These are phyloP conservation scores for Rhodotorula diobovata DNA, from an alignment of 768 basidiomycete genomes.

Conservation along the genomic window DNA sequence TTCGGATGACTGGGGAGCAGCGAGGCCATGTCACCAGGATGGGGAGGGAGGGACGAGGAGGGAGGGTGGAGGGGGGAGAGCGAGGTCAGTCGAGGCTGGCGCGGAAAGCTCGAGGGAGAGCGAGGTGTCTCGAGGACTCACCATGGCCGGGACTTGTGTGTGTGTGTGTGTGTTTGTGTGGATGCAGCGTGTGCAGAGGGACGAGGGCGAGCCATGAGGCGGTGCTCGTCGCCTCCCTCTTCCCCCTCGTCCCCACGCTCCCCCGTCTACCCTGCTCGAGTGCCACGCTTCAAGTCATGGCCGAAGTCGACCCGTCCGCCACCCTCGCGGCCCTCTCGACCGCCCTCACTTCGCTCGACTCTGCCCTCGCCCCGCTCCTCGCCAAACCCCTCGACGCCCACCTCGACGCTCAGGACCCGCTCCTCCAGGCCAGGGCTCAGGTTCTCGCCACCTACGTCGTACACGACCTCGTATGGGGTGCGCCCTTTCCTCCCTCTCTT, in stretches of 20 bases:
- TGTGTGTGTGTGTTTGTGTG: no score
- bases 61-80: not conserved
- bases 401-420: constrained; percentile 59
- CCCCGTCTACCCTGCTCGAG: not conserved
- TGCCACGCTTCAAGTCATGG: not conserved
- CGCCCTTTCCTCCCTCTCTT: constrained; percentile 38
- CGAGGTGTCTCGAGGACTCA: not conserved
- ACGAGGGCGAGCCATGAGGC: not conserved
- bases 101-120: not conserved
- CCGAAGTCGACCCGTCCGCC: constrained; percentile 8
- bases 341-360: constrained; percentile 53
- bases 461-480: constrained; percentile 81
- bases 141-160: not conserved
- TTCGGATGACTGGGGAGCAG: constrained; percentile 54
- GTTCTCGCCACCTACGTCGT: constrained; percentile 72
- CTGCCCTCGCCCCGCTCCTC: constrained; percentile 62
- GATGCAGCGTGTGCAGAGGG: no score
- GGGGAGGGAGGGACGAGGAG: not conserved
- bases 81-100: not conserved
- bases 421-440: constrained; percentile 78
- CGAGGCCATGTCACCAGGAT: not conserved
- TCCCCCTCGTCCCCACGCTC: not conserved
- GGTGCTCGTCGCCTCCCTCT: not conserved
- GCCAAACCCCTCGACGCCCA: constrained; percentile 62
- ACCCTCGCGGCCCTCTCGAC: constrained; percentile 8